These are phyloP conservation scores for Flaveria sonorensis DNA, from an alignment of 129 eudicot species.

Conservation along the genomic window DNA sequence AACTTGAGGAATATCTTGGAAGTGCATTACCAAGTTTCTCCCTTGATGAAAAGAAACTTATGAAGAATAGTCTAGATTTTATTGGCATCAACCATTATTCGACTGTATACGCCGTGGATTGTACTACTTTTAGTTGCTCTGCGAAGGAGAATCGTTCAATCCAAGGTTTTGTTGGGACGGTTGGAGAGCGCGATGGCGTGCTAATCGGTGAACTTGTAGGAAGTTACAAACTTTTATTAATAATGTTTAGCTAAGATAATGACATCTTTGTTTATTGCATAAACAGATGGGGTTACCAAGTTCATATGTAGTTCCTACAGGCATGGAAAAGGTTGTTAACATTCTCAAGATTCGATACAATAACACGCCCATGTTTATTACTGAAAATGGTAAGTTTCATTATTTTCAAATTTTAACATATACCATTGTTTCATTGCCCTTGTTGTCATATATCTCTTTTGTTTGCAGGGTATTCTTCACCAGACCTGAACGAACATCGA, in stretches of 20 bases:
- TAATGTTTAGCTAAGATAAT: neutral
- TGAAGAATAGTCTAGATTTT: conserved; percentile 61
- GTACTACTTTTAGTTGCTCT: conserved; percentile 45
- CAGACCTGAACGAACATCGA: conserved; percentile 12
- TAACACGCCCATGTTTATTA: conserved; percentile 60
- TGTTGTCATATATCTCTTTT: neutral
- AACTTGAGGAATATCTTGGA: conserved; percentile 50
- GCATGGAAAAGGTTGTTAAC: conserved; percentile 59
- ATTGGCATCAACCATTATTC: conserved; percentile 76
- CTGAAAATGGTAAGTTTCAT: conserved; percentile 70
- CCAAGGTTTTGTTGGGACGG: conserved; percentile 36
- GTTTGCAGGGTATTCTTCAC: conserved; percentile 54
- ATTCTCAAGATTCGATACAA: conserved; percentile 54
- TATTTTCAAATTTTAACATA: neutral
- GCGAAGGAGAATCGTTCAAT: conserved; percentile 42
- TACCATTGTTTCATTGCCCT: neutral
- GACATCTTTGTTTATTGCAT: neutral
- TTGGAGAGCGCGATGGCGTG: conserved; percentile 54
- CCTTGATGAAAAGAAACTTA: conserved; percentile 37
- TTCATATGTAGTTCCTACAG: conserved; percentile 65
- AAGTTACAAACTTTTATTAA: neutral
- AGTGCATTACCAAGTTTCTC: conserved; percentile 54
- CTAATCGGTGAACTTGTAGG: conserved; percentile 65
- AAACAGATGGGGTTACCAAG: conserved; percentile 41
- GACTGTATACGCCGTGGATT: conserved; percentile 55